These are phyloP conservation scores for Raddia guianensis DNA, from an alignment of 176 grass and related monocot genomes.

Conservation along the genomic window DNA sequence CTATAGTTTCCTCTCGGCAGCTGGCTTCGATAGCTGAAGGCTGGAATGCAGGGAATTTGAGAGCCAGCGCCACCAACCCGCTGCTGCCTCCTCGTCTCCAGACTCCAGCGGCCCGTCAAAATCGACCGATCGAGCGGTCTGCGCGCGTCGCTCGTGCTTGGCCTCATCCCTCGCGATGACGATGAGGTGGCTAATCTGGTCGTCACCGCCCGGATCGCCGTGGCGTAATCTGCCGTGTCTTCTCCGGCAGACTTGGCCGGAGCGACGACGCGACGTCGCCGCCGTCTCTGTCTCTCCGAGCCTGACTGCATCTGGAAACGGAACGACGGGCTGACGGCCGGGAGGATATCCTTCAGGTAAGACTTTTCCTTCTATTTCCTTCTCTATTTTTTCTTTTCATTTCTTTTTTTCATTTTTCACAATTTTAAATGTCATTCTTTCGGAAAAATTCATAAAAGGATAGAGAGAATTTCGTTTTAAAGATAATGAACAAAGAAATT, in stretches of 20 bases:
- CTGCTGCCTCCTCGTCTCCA: neutral
- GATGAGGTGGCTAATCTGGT: neutral
- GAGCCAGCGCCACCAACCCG: neutral
- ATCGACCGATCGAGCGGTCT: neutral
- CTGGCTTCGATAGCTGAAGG: neutral
- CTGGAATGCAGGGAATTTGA: neutral
- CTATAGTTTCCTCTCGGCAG: neutral
- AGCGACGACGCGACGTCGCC: neutral
- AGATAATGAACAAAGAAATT: no score
- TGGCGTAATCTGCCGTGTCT: conserved; percentile 31
- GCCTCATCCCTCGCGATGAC: neutral
- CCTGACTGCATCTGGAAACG: neutral
- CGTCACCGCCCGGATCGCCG: neutral
- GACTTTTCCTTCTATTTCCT: no score
- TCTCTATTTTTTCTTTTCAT: no score
- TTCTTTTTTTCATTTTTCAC: no score
- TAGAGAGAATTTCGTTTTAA: no score
- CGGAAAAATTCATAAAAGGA: no score
- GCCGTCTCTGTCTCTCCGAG: conserved; percentile 1
- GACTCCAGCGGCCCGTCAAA: neutral
- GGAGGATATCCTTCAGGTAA: neutral
- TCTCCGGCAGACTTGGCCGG: conserved; percentile 25
- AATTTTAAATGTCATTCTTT: no score
- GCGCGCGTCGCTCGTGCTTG: neutral
- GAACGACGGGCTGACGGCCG: neutral